phyloP scores from a whole-genome alignment of 202 grass and related monocot species.

The Musa balbisiana region DNA sequence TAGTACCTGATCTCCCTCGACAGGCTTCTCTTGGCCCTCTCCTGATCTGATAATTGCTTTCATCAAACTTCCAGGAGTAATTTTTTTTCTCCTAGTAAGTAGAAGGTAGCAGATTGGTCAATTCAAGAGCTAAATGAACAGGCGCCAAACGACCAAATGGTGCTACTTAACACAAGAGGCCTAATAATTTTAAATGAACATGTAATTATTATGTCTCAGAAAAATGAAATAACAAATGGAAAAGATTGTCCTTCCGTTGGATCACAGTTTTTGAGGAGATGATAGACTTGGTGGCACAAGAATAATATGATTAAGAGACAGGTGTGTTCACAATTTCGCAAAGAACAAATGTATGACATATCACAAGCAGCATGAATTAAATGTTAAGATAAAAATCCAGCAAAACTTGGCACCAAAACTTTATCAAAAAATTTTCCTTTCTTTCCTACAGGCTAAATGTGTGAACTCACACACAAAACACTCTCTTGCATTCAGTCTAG shows the following conservation, averaged over 20 bases:
- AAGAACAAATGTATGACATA: not conserved
- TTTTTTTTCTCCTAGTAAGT: slow-evolving; percentile 66
- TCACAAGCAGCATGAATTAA: no score
- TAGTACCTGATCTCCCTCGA: slow-evolving; percentile 72
- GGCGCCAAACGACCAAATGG: not conserved
- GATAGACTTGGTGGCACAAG: not conserved
- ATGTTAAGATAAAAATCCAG: no score
- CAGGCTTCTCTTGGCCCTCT: slow-evolving; percentile 43
- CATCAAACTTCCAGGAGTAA: slow-evolving; percentile 88
- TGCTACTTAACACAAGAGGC: not conserved
- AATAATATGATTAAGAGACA: not conserved
- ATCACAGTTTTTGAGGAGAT: not conserved
- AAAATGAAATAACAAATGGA: not conserved
- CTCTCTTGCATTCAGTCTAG: no score
- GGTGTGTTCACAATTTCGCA: not conserved
- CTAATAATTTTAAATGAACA: not conserved
- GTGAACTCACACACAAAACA: no score
- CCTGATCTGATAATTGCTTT: slow-evolving; percentile 73
- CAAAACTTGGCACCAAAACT: no score
- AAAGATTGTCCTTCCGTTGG: not conserved
- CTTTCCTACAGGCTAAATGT: no score
- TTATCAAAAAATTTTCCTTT: no score
- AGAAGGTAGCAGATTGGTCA: slow-evolving; percentile 5
- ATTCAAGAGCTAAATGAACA: not conserved
- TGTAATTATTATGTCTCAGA: not conserved